Percentiles rank a stretch among this genome's conserved stretches.
phyloP scores from a whole-genome alignment of 2,329 filamentous ascomycete species.

The Colletotrichum tabaci region DNA sequence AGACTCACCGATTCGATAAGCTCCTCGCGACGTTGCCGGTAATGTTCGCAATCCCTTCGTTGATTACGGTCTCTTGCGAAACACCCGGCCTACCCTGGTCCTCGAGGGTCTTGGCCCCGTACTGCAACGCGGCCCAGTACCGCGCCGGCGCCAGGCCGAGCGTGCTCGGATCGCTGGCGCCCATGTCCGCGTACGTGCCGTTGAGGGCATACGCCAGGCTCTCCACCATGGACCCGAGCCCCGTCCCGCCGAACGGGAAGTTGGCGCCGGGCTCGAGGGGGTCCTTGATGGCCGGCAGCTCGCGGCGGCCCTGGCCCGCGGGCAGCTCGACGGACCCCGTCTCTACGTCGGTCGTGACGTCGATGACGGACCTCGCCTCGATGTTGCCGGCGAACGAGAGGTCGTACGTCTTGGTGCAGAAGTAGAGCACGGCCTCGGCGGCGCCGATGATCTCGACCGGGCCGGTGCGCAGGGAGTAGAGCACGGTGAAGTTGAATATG shows the following conservation, averaged over 20 bases:
- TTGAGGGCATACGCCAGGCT: constrained; percentile 6
- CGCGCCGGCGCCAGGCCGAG: constrained; percentile 19
- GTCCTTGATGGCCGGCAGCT: constrained; percentile 15
- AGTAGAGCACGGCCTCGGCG: constrained; percentile 38
- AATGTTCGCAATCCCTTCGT: constrained; percentile 7
- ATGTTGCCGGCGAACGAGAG: constrained; percentile 25
- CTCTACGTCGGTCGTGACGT: constrained; percentile 6
- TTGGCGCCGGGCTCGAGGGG: not conserved
- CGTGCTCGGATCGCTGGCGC: not conserved
- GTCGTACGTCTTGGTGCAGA: constrained; percentile 40
- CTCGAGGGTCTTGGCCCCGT: constrained; percentile 4
- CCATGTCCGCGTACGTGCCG: constrained; percentile 2
- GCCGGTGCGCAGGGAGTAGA: constrained; percentile 5
- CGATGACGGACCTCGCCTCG: constrained; percentile 6
- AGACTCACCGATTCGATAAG: not conserved
- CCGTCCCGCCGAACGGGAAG: constrained; percentile 1
- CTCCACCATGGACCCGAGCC: not conserved
- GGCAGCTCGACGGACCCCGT: constrained; percentile 16
- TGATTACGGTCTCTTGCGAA: not conserved
- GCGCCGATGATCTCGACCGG: constrained; percentile 14
- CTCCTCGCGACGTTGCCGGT: constrained; percentile 22
- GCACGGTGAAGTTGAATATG: constrained; percentile 29
- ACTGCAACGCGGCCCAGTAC: not conserved
- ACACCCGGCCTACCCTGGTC: not conserved
- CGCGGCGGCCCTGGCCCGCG: not conserved